Evolutionary conservation across 352 stramenopile species (phyloP).

Genomic region (Phytopythium kandeliae): DNA sequence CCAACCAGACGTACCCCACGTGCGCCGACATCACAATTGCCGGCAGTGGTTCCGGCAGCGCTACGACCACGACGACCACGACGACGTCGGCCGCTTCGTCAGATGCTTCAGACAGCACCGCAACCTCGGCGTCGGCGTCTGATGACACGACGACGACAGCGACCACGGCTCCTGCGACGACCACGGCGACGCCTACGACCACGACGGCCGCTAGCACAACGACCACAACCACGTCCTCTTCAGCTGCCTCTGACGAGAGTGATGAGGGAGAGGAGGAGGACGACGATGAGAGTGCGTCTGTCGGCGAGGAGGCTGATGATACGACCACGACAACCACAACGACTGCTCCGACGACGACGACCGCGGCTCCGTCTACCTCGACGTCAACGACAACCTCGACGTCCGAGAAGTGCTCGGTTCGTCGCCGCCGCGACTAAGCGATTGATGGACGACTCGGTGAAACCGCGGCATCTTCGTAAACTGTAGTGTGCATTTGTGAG

Average conservation of each 20-base stretch:
- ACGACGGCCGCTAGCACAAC: background rate
- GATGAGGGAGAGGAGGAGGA: background rate
- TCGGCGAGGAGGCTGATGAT: background rate
- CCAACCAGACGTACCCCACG: slow-evolving; percentile 54
- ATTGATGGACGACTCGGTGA: background rate
- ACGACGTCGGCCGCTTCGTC: background rate
- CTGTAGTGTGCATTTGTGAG: slow-evolving; percentile 2
- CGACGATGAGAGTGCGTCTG: slow-evolving; percentile 1
- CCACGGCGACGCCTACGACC: background rate
- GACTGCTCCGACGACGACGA: slow-evolving; percentile 5
- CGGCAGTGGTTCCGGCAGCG: slow-evolving; percentile 10
- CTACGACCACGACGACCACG: slow-evolving; percentile 1
- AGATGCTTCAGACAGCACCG: background rate
- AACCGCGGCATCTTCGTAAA: background rate
- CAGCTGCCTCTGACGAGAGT: background rate
- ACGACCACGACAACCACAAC: slow-evolving; percentile 2
- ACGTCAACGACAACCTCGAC: slow-evolving; percentile 6
- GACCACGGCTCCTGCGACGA: background rate
- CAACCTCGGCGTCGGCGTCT: slow-evolving; percentile 1
- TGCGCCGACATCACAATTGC: slow-evolving; percentile 45
- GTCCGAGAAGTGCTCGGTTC: slow-evolving; percentile 5
- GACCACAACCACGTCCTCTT: background rate
- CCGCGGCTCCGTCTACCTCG: slow-evolving; percentile 6
- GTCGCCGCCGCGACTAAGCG: slow-evolving; percentile 4
- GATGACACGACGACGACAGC: slow-evolving; percentile 6